A percentile compares a stretch with the other conserved stretches of the same genome.
phyloP scores from a whole-genome alignment of 371 early-diverging fungal species.

The Apophysomyces elegans region DNA sequence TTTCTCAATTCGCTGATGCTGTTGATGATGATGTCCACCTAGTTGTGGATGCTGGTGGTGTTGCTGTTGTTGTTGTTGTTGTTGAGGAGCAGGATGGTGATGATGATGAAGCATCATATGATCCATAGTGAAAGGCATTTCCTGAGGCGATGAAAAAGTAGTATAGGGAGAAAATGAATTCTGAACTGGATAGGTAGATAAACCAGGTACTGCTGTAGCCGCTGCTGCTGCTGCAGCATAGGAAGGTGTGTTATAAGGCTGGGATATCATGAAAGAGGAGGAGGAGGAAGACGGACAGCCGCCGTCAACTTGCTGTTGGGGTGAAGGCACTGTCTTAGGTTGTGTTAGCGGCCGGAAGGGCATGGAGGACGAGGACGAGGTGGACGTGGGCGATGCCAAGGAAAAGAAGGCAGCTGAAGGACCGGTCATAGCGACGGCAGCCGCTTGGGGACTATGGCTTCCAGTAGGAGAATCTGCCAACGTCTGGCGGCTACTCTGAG shows the following conservation, averaged over 20 bases:
- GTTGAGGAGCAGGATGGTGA: conserved; percentile 23
- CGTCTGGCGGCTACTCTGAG: conserved; percentile 14
- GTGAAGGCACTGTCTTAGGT: not conserved
- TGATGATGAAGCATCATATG: conserved; percentile 20
- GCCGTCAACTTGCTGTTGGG: not conserved
- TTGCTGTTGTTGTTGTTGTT: conserved; percentile 10
- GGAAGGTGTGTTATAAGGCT: not conserved
- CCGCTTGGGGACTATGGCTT: conserved; percentile 13
- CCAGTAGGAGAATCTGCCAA: conserved; percentile 3
- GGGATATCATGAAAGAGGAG: conserved; percentile 2
- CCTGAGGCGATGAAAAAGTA: conserved; percentile 13
- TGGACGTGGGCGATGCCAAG: not conserved
- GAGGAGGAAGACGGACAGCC: not conserved
- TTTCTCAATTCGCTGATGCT: conserved; percentile 18
- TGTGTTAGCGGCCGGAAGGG: not conserved
- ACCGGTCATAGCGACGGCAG: not conserved
- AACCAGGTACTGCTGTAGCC: not conserved
- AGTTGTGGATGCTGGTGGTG: conserved; percentile 3
- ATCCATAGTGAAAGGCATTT: not conserved
- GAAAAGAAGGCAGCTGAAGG: conserved; percentile 8
- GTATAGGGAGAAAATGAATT: conserved; percentile 9
- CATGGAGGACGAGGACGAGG: conserved; percentile 1
- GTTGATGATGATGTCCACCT: conserved; percentile 19
- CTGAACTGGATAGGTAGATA: not conserved
- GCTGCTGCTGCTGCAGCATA: conserved; percentile 7